phyloP scores from a whole-genome alignment of 2,329 filamentous ascomycete species.

The Fusarium subtropicale region DNA sequence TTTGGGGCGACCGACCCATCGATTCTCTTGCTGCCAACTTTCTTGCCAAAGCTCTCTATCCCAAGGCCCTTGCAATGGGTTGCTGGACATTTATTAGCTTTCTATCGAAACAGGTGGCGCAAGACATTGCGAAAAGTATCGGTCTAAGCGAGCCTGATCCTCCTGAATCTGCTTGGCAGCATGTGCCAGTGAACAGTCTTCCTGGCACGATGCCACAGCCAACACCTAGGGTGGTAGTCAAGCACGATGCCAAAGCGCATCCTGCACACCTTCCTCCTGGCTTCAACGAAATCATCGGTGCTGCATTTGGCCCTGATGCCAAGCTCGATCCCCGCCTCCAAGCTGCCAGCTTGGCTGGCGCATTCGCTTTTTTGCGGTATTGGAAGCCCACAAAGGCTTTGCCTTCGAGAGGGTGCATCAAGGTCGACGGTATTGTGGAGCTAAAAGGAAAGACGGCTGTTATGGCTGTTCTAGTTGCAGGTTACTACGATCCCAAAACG shows the following conservation, averaged over 20 bases:
- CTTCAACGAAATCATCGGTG: conserved; percentile 43
- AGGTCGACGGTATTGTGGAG: conserved; percentile 67
- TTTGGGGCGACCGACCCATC: conserved; percentile 60
- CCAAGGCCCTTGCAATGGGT: conserved; percentile 62
- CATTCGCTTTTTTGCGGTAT: conserved; percentile 55
- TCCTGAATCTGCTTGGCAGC: conserved; percentile 50
- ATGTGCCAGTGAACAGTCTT: conserved; percentile 44
- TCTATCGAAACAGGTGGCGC: conserved; percentile 59
- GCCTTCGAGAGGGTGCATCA: conserved; percentile 64
- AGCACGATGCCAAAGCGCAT: conserved; percentile 42
- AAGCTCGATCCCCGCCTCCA: conserved; percentile 53
- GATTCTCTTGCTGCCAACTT: conserved; percentile 60
- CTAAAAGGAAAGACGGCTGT: conserved; percentile 59
- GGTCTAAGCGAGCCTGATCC: conserved; percentile 53
- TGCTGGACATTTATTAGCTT: conserved; percentile 64
- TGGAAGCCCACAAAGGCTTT: conserved; percentile 59
- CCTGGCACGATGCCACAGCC: conserved; percentile 42
- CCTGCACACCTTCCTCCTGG: conserved; percentile 43
- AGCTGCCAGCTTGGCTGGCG: conserved; percentile 50
- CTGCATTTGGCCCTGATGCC: conserved; percentile 46
- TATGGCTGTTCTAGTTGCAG: conserved; percentile 63
- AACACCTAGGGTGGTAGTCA: conserved; percentile 42
- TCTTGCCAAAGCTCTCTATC: conserved; percentile 64
- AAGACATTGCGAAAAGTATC: conserved; percentile 58
- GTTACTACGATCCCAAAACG: conserved; percentile 68